These are phyloP conservation scores for Boletus semigastroideus DNA, from an alignment of 1,284 basidiomycete genomes.

Conservation along the genomic window DNA sequence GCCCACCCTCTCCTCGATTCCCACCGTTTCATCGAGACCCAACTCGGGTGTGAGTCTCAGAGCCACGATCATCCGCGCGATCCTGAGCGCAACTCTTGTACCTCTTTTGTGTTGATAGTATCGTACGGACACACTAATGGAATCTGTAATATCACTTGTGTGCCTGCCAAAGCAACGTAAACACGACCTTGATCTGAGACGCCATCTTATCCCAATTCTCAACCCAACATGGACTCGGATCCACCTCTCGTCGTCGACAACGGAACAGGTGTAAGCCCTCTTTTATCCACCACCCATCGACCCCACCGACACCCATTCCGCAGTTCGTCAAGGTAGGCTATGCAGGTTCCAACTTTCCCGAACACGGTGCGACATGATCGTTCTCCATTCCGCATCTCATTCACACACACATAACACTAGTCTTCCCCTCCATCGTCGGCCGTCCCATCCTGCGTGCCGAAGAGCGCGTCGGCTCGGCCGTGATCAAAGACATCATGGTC, in stretches of 20 bases:
- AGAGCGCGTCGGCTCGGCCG: constrained; percentile 81
- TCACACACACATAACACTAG: constrained; percentile 45
- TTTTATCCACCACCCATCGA: constrained; percentile 4
- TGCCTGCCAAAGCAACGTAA: constrained; percentile 17
- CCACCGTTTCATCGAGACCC: constrained; percentile 16
- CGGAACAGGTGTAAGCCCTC: constrained; percentile 86
- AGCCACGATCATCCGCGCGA: constrained; percentile 14
- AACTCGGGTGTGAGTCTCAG: constrained; percentile 1
- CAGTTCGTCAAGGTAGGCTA: constrained; percentile 99
- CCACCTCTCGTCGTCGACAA: constrained; percentile 94
- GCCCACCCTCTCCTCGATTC: constrained; percentile 30
- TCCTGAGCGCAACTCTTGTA: constrained; percentile 14
- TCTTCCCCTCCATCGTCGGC: constrained; percentile 96
- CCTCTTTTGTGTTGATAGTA: constrained; percentile 6
- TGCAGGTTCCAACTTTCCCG: constrained; percentile 98
- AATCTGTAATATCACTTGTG: too few species aligned
- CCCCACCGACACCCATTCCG: constrained; percentile 1
- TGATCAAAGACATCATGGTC: constrained; percentile 97
- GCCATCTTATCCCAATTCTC: neutral
- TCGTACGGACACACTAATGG: too few species aligned
- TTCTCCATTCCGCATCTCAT: neutral
- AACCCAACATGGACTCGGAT: constrained; percentile 54
- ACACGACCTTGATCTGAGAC: constrained; percentile 9
- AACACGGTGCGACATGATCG: constrained; percentile 68
- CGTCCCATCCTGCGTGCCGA: constrained; percentile 97